These are phyloP conservation scores for Solanum megistacrolobum DNA, from an alignment of 257 asterid genomes.

Conservation along the genomic window DNA sequence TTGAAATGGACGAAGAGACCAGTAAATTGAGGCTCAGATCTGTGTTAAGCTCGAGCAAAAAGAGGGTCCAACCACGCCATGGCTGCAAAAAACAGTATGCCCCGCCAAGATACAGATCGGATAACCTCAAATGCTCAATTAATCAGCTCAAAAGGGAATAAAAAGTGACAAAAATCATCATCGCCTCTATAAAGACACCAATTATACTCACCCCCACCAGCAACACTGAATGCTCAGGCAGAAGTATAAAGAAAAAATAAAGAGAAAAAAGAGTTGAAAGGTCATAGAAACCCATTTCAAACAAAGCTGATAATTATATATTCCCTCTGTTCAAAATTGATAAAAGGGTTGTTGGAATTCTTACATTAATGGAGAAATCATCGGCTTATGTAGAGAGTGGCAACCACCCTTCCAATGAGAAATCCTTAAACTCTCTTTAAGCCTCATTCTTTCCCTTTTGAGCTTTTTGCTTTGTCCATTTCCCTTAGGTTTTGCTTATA, in stretches of 20 bases:
- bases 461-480: not conserved
- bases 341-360: not conserved
- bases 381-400: not conserved
- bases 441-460: not conserved
- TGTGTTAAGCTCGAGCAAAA: not conserved
- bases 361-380: not conserved
- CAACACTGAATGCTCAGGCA: not conserved
- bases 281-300: not conserved
- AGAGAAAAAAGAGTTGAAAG: not conserved
- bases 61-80: constrained; percentile 1
- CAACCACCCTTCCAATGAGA: constrained; percentile 31
- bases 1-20: not conserved
- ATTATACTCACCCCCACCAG: not conserved
- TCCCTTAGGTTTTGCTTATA: not conserved
- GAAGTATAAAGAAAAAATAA: not conserved
- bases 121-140: not conserved
- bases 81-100: constrained; percentile 1
- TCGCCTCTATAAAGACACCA: not conserved
- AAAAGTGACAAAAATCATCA: not conserved
- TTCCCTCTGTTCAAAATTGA: not conserved
- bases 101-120: not conserved
- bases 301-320: not conserved
- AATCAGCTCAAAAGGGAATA: not conserved
- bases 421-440: not conserved
- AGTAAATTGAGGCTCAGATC: not conserved